Conservation (phyloP, 2,329 filamentous ascomycete species). For the Trichoderma sp. region DNA sequence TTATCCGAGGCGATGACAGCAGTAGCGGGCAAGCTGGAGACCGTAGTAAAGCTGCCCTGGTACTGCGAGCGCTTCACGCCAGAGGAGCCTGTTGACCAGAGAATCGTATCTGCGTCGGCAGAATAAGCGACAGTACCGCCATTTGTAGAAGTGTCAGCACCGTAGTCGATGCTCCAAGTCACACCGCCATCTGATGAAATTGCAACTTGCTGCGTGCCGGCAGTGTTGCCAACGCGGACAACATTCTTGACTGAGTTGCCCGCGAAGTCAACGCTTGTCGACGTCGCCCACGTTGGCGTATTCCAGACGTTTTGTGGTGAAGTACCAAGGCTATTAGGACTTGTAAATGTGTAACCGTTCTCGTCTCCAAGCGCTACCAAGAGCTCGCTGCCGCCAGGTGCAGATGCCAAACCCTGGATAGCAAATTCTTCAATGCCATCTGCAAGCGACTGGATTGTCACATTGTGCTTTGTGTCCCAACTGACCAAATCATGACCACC, state of each 20-base stretch:
- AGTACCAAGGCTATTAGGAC: neutral
- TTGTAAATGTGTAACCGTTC: conserved; percentile 5
- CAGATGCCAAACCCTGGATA: neutral
- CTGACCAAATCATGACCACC: conserved; percentile 1
- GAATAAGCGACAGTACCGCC: conserved; percentile 14
- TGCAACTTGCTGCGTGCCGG: conserved; percentile 12
- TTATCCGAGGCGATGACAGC: conserved; percentile 13
- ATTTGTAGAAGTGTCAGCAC: conserved; percentile 2
- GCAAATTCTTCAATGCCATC: conserved; percentile 8
- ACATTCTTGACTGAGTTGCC: conserved; percentile 9
- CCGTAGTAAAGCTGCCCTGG: conserved; percentile 4
- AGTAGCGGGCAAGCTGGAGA: neutral
- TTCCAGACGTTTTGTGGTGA: conserved; percentile 7
- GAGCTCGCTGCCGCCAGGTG: neutral
- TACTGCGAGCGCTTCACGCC: conserved; percentile 9
- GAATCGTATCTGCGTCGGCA: conserved; percentile 2
- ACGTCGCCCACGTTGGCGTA: conserved; percentile 11
- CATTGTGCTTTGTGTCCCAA: conserved; percentile 2
- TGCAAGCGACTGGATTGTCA: conserved; percentile 10
- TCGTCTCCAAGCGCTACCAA: neutral
- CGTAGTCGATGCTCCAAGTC: conserved; percentile 12
- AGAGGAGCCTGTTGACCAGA: conserved; percentile 9
- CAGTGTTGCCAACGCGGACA: conserved; percentile 14
- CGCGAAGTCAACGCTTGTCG: conserved; percentile 3
- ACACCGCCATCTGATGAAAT: conserved; percentile 6